Evolutionary conservation across 176 grass and related monocot species (phyloP).

Genomic region (Musa schizocarpa): DNA sequence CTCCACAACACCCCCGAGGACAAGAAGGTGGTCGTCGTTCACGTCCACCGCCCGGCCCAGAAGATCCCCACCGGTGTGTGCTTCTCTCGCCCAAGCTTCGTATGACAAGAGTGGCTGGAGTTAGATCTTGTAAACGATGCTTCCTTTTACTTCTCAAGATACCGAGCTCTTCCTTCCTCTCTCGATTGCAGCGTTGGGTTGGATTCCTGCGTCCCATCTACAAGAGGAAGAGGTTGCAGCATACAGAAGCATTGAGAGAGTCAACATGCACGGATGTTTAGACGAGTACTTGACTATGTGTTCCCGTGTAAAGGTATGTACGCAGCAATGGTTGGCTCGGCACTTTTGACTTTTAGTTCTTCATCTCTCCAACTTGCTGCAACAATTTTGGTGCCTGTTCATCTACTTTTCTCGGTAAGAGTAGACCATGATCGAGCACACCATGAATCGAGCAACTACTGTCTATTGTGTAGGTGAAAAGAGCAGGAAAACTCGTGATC

Average conservation of each 20-base stretch:
- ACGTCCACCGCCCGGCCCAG: conserved; percentile 48
- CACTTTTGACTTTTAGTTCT: not conserved
- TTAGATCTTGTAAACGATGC: not conserved
- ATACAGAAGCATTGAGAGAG: conserved; percentile 35
- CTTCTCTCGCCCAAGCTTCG: not conserved
- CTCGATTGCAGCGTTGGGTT: conserved; percentile 27
- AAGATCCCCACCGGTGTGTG: conserved; percentile 41
- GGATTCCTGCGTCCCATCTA: conserved; percentile 35
- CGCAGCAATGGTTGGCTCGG: not conserved
- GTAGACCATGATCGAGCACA: too few species aligned
- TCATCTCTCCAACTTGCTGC: too few species aligned
- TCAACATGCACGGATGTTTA: conserved; percentile 34
- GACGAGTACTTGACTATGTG: conserved; percentile 37
- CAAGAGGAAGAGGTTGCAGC: conserved; percentile 49
- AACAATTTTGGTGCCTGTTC: too few species aligned
- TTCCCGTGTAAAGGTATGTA: conserved; percentile 18
- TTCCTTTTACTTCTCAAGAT: not conserved
- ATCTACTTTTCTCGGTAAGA: too few species aligned
- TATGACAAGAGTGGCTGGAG: too few species aligned
- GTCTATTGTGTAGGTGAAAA: conserved; percentile 27
- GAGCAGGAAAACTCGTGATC: conserved; percentile 47
- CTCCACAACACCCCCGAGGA: conserved; percentile 25
- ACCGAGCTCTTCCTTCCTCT: not conserved
- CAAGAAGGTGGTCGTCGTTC: conserved; percentile 30
- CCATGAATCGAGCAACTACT: not conserved